phyloP scores from a whole-genome alignment of 345 rosid species.

The Corchorus capsularis region DNA sequence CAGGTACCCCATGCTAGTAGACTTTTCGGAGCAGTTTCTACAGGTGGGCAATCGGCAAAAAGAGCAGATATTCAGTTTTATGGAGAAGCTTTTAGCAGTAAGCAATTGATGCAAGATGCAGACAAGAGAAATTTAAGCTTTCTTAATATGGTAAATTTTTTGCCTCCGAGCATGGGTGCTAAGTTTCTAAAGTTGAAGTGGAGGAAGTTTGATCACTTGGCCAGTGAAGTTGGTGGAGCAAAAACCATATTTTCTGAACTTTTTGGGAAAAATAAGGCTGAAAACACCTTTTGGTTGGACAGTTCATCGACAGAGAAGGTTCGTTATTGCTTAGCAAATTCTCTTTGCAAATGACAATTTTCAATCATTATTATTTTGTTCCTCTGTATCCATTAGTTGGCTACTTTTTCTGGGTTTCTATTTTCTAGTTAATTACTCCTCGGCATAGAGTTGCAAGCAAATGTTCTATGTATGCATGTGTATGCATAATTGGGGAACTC shows the following conservation, averaged over 20 bases:
- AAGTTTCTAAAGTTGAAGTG: conserved; percentile 68
- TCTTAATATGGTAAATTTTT: conserved; percentile 36
- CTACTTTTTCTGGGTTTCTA: not conserved
- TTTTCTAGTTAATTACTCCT: not conserved
- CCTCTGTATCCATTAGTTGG: not conserved
- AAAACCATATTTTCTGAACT: conserved; percentile 68
- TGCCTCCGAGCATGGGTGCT: conserved; percentile 25
- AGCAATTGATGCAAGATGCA: conserved; percentile 29
- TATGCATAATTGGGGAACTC: not conserved
- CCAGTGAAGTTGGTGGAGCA: conserved; percentile 73
- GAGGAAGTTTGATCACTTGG: conserved; percentile 70
- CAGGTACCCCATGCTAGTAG: conserved; percentile 63
- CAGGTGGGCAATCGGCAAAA: conserved; percentile 33
- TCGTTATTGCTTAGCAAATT: conserved; percentile 20
- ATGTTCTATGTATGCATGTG: not conserved
- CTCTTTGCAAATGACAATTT: conserved; percentile 8
- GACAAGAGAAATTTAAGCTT: conserved; percentile 35
- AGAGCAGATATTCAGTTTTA: conserved; percentile 30
- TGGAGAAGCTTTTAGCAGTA: conserved; percentile 31
- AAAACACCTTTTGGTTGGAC: conserved; percentile 94
- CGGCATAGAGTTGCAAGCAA: not conserved
- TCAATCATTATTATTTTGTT: not conserved
- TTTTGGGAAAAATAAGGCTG: conserved; percentile 51
- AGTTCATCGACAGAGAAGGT: conserved; percentile 96
- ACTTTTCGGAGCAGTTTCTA: conserved; percentile 44